Base-by-base conservation (phyloP, 2,329 filamentous ascomycete species). In the Paraphaeosphaeria minitans region DNA sequence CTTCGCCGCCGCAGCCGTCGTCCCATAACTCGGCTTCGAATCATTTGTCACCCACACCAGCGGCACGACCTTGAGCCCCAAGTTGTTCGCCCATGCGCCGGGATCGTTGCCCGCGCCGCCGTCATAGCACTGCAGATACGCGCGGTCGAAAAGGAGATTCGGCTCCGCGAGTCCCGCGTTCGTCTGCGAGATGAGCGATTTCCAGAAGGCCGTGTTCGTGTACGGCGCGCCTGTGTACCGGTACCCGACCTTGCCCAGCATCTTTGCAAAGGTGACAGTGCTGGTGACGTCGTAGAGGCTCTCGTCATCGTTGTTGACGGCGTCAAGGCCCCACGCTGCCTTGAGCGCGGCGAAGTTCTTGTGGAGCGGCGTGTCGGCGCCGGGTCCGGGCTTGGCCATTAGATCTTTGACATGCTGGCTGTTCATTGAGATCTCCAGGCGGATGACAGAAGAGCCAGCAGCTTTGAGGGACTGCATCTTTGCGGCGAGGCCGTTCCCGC, bases 271-370 rank as follows among this genome's bases (percentile, higher is more conserved):
- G 2, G 69, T 56, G 1, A 79, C 77, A 5, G 80, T 81, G 68
- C 77, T 80, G 1, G 65, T 43, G 2, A 78, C 69, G 56, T 81
- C 77, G 62, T 81, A 81, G 35, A 81, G 66, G 16, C 72, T 72
- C 62, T 81, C 80, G 64, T 82, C 80, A 60, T 81, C 78, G 60
- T 81, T 81, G 63, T 81, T 81, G 54, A 82, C 78, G 6, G 79
- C 80, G 56, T 82, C 79, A 29, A 82, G 75, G 21, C 54, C 65
- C 79, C 80, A 82, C 1, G 79, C 79, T 12, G 61, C 60, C 62
- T 75, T 76, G 3, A 82, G 69, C 1, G 76, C 76, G 1, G 56
- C 67, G 58, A 81, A 81, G 64, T 80, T 81, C 56, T 68, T 73
- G 59, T 76, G 77, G 16, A 81, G 61, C 7, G 63, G 62, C 5